Percentiles rank a stretch among this genome's conserved stretches.
phyloP scores from a whole-genome alignment of 106 monocot genomes.

The Dioscorea zingiberensis region DNA sequence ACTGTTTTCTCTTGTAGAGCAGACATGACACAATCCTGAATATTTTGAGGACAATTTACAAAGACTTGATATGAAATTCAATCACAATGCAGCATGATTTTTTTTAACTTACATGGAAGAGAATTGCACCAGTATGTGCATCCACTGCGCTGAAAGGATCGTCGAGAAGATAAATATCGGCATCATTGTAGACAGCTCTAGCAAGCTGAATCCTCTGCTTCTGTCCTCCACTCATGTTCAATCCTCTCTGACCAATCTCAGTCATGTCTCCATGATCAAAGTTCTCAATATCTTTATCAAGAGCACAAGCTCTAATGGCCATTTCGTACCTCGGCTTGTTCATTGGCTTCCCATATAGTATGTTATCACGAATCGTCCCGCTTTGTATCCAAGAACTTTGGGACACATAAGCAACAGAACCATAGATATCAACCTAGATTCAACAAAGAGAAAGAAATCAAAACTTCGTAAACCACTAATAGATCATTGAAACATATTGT shows the following conservation, averaged over 20 bases:
- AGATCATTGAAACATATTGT: too few species aligned
- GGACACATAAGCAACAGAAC: slow-evolving; percentile 64
- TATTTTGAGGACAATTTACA: background rate
- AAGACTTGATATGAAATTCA: background rate
- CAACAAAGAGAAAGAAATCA: background rate
- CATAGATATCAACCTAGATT: slow-evolving; percentile 49
- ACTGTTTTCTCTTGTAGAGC: slow-evolving; percentile 8
- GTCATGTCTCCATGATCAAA: slow-evolving; percentile 54
- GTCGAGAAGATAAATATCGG: slow-evolving; percentile 41
- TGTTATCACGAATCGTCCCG: slow-evolving; percentile 62
- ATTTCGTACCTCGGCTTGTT: slow-evolving; percentile 47
- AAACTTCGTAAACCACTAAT: too few species aligned
- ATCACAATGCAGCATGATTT: background rate
- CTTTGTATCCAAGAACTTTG: slow-evolving; percentile 82
- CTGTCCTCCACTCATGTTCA: slow-evolving; percentile 52
- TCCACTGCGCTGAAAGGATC: slow-evolving; percentile 52
- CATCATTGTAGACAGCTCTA: slow-evolving; percentile 33
- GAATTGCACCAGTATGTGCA: slow-evolving; percentile 38
- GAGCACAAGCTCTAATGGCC: slow-evolving; percentile 52
- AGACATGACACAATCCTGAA: slow-evolving; percentile 17
- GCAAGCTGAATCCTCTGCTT: slow-evolving; percentile 51
- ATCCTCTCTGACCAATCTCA: slow-evolving; percentile 36
- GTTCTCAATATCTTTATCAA: slow-evolving; percentile 71
- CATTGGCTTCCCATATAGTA: slow-evolving; percentile 68
- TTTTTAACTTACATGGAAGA: slow-evolving; percentile 55